Conservation (phyloP, 2,329 filamentous ascomycete species). For the Phoma sp. region DNA sequence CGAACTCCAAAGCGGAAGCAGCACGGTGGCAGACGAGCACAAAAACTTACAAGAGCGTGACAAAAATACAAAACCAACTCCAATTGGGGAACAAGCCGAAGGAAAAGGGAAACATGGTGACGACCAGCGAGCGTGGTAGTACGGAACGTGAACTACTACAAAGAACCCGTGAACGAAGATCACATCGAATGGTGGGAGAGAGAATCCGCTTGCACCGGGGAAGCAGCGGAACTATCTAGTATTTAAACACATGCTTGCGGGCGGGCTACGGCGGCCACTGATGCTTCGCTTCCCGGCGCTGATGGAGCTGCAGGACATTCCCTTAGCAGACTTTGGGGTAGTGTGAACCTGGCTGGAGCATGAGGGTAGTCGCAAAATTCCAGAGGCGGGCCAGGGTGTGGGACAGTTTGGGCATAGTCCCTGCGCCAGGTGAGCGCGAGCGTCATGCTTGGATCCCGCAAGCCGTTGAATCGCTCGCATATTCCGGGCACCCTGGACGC, state of each 20-base stretch:
- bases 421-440: slow-evolving; percentile 42
- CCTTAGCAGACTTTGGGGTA: slow-evolving; percentile 53
- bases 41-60: slow-evolving; percentile 45
- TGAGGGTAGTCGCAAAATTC: slow-evolving; percentile 50
- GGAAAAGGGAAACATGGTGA: slow-evolving; percentile 49
- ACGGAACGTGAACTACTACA: slow-evolving; percentile 44
- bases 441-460: slow-evolving; percentile 51
- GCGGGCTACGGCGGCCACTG: slow-evolving; percentile 48
- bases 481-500: slow-evolving; percentile 42
- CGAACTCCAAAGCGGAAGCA: slow-evolving; percentile 2
- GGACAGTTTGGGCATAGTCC: slow-evolving; percentile 40
- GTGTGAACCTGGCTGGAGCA: slow-evolving; percentile 50
- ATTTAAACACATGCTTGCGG: slow-evolving; percentile 51
- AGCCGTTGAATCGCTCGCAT: slow-evolving; percentile 50
- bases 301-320: slow-evolving; percentile 50
- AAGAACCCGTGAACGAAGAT: slow-evolving; percentile 47
- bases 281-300: slow-evolving; percentile 51
- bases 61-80: slow-evolving; percentile 50
- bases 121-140: slow-evolving; percentile 48
- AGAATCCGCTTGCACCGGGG: slow-evolving; percentile 49
- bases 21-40: slow-evolving; percentile 12
- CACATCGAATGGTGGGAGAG: slow-evolving; percentile 50
- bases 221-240: slow-evolving; percentile 48
- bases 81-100: slow-evolving; percentile 47
- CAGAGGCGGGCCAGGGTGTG: slow-evolving; percentile 39